Percentiles rank a stretch among this genome's conserved stretches.
These are phyloP conservation scores for Annulohypoxylon stygium DNA, from an alignment of 495 filamentous ascomycete genomes.

Conservation along the genomic window DNA sequence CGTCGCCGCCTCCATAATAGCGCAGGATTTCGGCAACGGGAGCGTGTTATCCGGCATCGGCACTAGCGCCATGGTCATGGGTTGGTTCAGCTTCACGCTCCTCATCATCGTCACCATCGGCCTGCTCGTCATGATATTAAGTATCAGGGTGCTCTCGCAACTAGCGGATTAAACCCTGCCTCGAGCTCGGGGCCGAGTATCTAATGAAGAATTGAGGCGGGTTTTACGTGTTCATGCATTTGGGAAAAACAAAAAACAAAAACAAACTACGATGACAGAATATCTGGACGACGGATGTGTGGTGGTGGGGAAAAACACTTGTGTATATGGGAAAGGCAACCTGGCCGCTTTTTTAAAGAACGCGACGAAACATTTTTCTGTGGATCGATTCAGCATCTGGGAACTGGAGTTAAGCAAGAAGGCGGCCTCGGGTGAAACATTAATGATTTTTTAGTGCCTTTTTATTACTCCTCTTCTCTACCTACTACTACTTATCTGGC, in stretches of 20 bases:
- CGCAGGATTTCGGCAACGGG: slow-evolving; percentile 95
- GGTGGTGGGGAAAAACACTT: slow-evolving; percentile 6
- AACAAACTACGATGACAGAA: neutral
- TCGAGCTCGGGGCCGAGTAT: slow-evolving; percentile 8
- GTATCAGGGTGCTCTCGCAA: slow-evolving; percentile 75
- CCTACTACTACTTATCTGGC: neutral
- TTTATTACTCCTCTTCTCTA: slow-evolving; percentile 1
- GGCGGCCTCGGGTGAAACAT: slow-evolving; percentile 30
- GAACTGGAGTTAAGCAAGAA: slow-evolving; percentile 42
- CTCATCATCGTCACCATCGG: slow-evolving; percentile 95
- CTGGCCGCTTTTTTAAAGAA: slow-evolving; percentile 18
- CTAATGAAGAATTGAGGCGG: neutral
- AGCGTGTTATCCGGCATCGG: slow-evolving; percentile 90
- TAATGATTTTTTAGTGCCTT: slow-evolving; percentile 36
- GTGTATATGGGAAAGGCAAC: slow-evolving; percentile 43
- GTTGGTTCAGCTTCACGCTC: slow-evolving; percentile 95
- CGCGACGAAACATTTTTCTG: slow-evolving; percentile 36
- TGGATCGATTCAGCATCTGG: slow-evolving; percentile 42
- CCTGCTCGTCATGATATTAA: slow-evolving; percentile 93
- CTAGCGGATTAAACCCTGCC: slow-evolving; percentile 54
- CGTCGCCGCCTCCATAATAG: slow-evolving; percentile 91
- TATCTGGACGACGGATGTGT: neutral
- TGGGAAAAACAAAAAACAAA: neutral
- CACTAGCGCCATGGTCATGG: slow-evolving; percentile 92
- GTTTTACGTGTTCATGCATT: neutral